Percentiles rank a stretch among this genome's conserved stretches.
Conservation (phyloP, 257 asterid species). For the Solanum bukasovii region DNA sequence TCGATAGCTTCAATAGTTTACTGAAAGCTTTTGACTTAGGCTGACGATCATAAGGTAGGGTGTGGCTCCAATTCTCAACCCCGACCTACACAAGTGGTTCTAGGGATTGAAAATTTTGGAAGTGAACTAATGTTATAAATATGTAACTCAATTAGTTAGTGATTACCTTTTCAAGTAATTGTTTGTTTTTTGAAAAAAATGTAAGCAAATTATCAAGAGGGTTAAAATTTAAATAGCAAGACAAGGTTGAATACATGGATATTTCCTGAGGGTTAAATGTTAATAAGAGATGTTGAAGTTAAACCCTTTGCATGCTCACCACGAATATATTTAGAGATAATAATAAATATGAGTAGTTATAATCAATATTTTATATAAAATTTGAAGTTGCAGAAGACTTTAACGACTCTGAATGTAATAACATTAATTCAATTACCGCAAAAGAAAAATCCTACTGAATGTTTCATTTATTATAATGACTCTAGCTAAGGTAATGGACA, state of each 20-base stretch:
- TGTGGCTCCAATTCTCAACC: background rate
- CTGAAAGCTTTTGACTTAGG: background rate
- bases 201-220: background rate
- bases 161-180: background rate
- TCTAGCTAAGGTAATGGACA: too few species aligned
- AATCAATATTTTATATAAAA: background rate
- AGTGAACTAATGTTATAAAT: background rate
- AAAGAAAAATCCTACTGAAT: too few species aligned
- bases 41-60: background rate
- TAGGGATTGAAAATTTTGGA: background rate
- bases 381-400: too few species aligned
- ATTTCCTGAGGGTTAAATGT: background rate
- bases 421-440: too few species aligned
- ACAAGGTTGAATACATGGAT: background rate
- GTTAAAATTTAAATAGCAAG: background rate
- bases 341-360: background rate
- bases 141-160: background rate
- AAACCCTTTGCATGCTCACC: background rate
- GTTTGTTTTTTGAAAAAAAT: background rate
- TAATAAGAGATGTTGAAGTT: background rate
- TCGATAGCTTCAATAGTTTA: background rate
- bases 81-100: background rate
- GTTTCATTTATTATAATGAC: too few species aligned
- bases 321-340: background rate
- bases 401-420: too few species aligned